These are phyloP conservation scores for Danielia reshetovae DNA, from an alignment of 805 yeast species.

Conservation along the genomic window DNA sequence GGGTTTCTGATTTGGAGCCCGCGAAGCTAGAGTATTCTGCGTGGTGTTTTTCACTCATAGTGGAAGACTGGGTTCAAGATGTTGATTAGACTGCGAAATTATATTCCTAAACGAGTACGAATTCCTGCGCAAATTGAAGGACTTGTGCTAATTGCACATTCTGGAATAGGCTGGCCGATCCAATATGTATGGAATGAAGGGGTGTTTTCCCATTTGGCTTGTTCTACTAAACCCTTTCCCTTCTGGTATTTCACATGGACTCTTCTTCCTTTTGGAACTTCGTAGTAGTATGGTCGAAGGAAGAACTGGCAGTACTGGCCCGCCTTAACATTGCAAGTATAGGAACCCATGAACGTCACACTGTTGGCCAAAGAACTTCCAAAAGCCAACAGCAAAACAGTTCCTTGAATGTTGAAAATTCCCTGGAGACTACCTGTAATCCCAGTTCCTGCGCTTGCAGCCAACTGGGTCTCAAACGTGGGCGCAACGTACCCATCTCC, in stretches of 20 bases:
- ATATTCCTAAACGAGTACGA: not conserved
- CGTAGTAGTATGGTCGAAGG: slow-evolving; percentile 10
- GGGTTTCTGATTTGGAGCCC: slow-evolving; percentile 46
- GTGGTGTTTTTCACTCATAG: slow-evolving; percentile 34
- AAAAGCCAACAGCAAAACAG: slow-evolving; percentile 2
- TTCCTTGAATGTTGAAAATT: not conserved
- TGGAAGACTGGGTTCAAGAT: not conserved
- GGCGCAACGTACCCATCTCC: slow-evolving; percentile 8
- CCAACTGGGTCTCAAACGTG: slow-evolving; percentile 5
- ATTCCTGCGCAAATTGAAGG: not conserved
- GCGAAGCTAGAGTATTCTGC: slow-evolving; percentile 69
- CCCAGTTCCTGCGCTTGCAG: slow-evolving; percentile 2
- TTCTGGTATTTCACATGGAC: slow-evolving; percentile 1
- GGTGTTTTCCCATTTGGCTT: slow-evolving; percentile 11
- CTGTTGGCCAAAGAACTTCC: slow-evolving; percentile 6
- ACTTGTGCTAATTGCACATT: slow-evolving; percentile 11
- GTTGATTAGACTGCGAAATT: not conserved
- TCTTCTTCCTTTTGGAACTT: slow-evolving; percentile 11
- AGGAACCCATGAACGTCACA: slow-evolving; percentile 11
- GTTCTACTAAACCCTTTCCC: slow-evolving; percentile 5
- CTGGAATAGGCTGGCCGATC: slow-evolving; percentile 10
- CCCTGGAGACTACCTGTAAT: not conserved
- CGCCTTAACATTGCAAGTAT: slow-evolving; percentile 7
- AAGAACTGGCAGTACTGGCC: slow-evolving; percentile 14
- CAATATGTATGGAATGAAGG: slow-evolving; percentile 6